Base-by-base conservation (phyloP, 176 grass and related monocot species). In the Cenchrus purpureus region DNA sequence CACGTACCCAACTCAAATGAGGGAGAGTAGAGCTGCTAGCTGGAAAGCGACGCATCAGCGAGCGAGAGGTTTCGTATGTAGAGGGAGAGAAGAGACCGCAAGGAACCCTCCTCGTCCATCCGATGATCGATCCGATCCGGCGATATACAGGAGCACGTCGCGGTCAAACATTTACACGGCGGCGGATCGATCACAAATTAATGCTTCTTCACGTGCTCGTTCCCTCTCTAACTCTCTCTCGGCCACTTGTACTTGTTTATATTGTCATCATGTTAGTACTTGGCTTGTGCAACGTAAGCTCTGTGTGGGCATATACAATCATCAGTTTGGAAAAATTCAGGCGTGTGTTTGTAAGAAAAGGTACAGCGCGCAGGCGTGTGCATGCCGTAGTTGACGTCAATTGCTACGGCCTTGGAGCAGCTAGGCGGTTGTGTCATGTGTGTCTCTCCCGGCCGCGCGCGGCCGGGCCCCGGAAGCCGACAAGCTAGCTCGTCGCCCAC, bases 401-500 rank as follows among this genome's bases (percentile, higher is more conserved):
- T 8, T 69, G 49, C 31, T 32, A 32, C 31, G 40, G 19, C 9
- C 22, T 92, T 66, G 80, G 69, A 58, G 34, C 31, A 62, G 31
- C 75, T 69, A 84, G 80, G 80, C 84, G 74, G 55, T 17, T 29
- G 45, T 59, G 85, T 78, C 57, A 25, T 20, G 74, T 17, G 31
- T 32, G 37, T 40, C 4, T 31, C 19, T 54, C 53, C 71, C 72
- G 71, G 77, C 31, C 31, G 31, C 1, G 31, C 31, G 31, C 1
- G 31, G 31, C 79, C 83, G 87, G 83, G 63, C 83, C 83, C 83
- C 79, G 83, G 86, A 79, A 57, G 52, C 83, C 86, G 78, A 78
- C 71, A 82, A 66, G 31, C 31, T 32, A 10, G 56, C 16, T 59
- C 56, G n/a, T 5, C 29, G 17, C 50, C 10, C 63, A 5, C 16